Evolutionary conservation across 2,329 filamentous ascomycete species (phyloP).

Genomic region (Aspergillus oerlinghausenensis): DNA sequence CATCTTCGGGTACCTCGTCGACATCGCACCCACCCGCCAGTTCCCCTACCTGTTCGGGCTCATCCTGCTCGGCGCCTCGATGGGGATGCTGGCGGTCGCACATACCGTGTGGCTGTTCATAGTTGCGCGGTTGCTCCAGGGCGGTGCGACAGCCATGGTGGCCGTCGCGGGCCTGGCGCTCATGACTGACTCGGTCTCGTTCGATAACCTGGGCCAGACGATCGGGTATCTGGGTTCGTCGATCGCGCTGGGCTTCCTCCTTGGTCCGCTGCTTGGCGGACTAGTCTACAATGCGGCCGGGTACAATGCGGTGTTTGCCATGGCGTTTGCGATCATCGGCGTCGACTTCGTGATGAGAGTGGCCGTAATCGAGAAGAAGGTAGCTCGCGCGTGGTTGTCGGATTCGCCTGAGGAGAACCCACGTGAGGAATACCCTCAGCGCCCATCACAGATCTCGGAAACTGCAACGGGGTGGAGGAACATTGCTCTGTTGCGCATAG

Average conservation of each 20-base stretch:
- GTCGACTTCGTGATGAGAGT: slow-evolving; percentile 59
- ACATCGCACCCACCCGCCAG: slow-evolving; percentile 42
- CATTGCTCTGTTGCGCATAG: slow-evolving; percentile 18
- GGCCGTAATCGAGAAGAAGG: slow-evolving; percentile 60
- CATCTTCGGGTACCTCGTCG: slow-evolving; percentile 25
- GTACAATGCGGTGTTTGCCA: slow-evolving; percentile 54
- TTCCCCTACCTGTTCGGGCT: slow-evolving; percentile 56
- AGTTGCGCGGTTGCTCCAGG: slow-evolving; percentile 54
- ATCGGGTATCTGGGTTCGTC: slow-evolving; percentile 56
- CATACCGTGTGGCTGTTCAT: slow-evolving; percentile 46
- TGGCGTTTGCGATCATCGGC: slow-evolving; percentile 51
- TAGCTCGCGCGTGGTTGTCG: slow-evolving; percentile 35
- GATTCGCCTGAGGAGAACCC: background rate
- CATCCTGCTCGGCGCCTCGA: slow-evolving; percentile 49
- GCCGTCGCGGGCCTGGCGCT: slow-evolving; percentile 58
- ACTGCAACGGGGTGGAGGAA: slow-evolving; percentile 1
- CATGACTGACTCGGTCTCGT: slow-evolving; percentile 55
- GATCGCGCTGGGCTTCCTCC: slow-evolving; percentile 53
- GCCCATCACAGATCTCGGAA: slow-evolving; percentile 41
- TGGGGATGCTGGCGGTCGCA: slow-evolving; percentile 52
- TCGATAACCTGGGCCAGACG: slow-evolving; percentile 55
- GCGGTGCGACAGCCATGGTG: slow-evolving; percentile 54
- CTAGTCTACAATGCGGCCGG: slow-evolving; percentile 57
- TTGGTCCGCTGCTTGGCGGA: slow-evolving; percentile 57
- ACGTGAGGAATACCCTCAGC: slow-evolving; percentile 13